phyloP scores from a whole-genome alignment of 139 green algal genomes.

The Chlorella vulgaris region DNA sequence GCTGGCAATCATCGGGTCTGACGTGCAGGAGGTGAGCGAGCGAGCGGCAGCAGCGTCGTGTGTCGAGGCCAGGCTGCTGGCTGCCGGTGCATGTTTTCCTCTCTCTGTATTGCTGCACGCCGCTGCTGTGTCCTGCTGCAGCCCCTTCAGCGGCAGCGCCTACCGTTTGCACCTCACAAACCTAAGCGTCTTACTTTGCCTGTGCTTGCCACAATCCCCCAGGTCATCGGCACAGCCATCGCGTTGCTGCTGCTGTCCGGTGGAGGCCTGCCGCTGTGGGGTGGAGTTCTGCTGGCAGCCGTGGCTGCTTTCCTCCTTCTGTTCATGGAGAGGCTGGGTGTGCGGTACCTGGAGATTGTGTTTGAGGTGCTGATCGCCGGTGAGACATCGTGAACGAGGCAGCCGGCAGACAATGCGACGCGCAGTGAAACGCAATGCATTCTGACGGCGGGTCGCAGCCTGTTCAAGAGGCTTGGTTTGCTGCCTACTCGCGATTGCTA shows the following conservation, averaged over 20 bases:
- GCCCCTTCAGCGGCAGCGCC: not conserved
- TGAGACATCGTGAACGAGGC: not conserved
- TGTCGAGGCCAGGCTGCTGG: too few relatives aligned
- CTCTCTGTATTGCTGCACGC: not conserved
- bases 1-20: conserved; percentile 87
- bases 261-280: conserved; percentile 74
- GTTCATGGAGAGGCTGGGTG: conserved; percentile 49
- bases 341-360: conserved; percentile 42
- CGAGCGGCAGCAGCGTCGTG: too few relatives aligned
- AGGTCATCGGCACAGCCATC: conserved; percentile 84
- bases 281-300: conserved; percentile 18
- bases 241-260: conserved; percentile 76
- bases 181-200: not conserved
- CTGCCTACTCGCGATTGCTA: too few relatives aligned
- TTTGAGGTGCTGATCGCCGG: conserved; percentile 41
- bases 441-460: not conserved
- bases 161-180: not conserved
- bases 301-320: conserved; percentile 46
- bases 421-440: not conserved
- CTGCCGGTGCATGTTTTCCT: too few relatives aligned
- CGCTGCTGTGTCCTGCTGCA: not conserved
- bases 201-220: not conserved
- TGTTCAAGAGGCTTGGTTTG: not conserved
- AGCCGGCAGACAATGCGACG: too few relatives aligned
- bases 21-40: conserved; percentile 61